Conservation (phyloP, 306 rosid species). For the Castanea sativa region DNA sequence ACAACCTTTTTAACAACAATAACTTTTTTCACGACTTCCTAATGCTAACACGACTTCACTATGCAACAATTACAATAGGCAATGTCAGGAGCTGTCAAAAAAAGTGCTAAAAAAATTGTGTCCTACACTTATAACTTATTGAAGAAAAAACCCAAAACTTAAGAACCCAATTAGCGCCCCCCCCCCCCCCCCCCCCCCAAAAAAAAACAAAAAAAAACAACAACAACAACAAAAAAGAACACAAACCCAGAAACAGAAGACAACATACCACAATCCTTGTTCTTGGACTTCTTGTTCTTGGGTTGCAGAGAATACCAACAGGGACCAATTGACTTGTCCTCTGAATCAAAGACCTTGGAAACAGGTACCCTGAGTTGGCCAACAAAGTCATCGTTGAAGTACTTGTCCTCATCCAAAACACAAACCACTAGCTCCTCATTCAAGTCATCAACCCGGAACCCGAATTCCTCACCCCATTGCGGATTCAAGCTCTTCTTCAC, state of each 20-base stretch:
- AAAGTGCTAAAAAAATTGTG: no score
- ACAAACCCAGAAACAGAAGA: background rate
- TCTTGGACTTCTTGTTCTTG: slow-evolving; percentile 63
- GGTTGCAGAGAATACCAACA: slow-evolving; percentile 77
- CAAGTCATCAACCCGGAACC: slow-evolving; percentile 75
- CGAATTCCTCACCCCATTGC: slow-evolving; percentile 79
- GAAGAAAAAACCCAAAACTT: background rate
- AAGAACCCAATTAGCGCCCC: slow-evolving; percentile 3
- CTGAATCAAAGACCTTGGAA: slow-evolving; percentile 61
- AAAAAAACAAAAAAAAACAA: background rate
- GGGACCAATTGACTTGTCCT: slow-evolving; percentile 53
- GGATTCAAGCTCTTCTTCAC: slow-evolving; percentile 74
- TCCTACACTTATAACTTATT: no score
- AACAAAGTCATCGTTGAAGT: slow-evolving; percentile 71
- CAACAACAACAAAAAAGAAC: background rate
- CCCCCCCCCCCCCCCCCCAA: background rate
- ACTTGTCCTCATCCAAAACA: slow-evolving; percentile 82
- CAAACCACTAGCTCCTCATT: slow-evolving; percentile 55
- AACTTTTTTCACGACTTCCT: no score
- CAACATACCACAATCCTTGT: slow-evolving; percentile 72
- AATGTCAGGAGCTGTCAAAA: no score
- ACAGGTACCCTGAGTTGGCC: slow-evolving; percentile 64
- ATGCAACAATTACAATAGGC: no score
- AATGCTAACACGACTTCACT: no score
- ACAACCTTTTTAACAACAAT: no score